Base-by-base conservation (phyloP, 2,329 filamentous ascomycete genomes). In the Microdochium bolleyi region DNA sequence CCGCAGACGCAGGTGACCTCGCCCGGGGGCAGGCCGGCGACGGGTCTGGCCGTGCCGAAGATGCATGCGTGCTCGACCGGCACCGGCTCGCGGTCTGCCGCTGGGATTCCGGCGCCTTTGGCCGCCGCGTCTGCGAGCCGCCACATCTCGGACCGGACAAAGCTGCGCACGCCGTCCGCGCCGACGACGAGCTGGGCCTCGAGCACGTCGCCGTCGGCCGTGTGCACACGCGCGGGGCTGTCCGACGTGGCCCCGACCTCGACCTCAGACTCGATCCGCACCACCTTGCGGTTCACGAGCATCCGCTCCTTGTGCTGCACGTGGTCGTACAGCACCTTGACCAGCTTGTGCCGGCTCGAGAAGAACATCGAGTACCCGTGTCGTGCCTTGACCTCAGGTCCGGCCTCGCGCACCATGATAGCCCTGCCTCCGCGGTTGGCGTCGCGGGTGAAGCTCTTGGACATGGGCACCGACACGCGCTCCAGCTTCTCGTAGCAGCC, bases 401-500 rank as follows among this genome's bases (percentile, higher is more conserved):
- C 27, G 3, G 54, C 50, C 9, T 24, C 46, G n/a, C 52, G 24
- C 16, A 51, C 38, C 14, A 53, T 22, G 24, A 22, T 22, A 61
- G 48, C 53, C 49, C 56, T 32, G 34, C 51, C 57, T 5, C 49
- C 49, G 34, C 37, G 46, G 5, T 24, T 16, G 8, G 21, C 46
- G 46, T 16, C 46, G 27, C 27, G 27, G 27, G 11, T 30, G 27
- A 5, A 30, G 11, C 5, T 30, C 27, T 5, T 30, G 27, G 27
- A 5, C 27, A 30, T 30, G 11, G 11, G 27, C 19, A 50, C 44
- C 14, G 48, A 44, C 19, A 19, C 25, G 14, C 48, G 27, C 30
- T 62, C 56, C 14, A 68, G 48, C 11, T 60, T 59, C n/a, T 70
- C 62, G 5, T 55, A 67, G 24, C 66, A 51, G 3, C 71, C 73